Evolutionary conservation across 352 stramenopile species (phyloP).

Genomic region (Pythium oligandrum): DNA sequence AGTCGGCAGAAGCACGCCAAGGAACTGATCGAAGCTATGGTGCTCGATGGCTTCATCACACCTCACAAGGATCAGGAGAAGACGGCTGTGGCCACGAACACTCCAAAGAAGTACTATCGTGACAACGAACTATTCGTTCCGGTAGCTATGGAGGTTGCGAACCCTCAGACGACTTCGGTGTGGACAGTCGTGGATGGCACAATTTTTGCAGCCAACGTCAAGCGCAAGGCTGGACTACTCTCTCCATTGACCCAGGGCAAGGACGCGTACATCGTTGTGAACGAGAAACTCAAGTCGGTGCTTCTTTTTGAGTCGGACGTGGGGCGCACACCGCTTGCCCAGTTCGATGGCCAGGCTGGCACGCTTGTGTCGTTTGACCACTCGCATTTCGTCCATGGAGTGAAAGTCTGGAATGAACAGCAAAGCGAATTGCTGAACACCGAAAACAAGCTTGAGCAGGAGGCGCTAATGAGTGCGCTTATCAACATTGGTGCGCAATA

Average conservation of each 20-base stretch:
- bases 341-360: conserved; percentile 18
- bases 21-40: conserved; percentile 19
- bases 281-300: conserved; percentile 37
- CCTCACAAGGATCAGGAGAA: conserved; percentile 34
- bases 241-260: conserved; percentile 51
- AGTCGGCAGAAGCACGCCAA: conserved; percentile 13
- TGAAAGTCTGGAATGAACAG: conserved; percentile 38
- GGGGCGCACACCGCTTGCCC: conserved; percentile 20
- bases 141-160: conserved; percentile 26
- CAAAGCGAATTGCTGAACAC: conserved; percentile 27
- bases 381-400: conserved; percentile 29
- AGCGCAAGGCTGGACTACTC: conserved; percentile 58
- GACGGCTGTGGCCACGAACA: conserved; percentile 23
- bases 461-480: conserved; percentile 43
- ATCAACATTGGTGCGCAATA: conserved; percentile 42
- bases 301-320: conserved; percentile 31
- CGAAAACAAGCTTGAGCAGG: conserved; percentile 33
- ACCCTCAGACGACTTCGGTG: conserved; percentile 27
- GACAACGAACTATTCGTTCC: conserved; percentile 48
- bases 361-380: conserved; percentile 10
- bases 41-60: conserved; percentile 21
- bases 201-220: conserved; percentile 24
- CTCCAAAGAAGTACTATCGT: conserved; percentile 29
- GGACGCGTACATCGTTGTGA: conserved; percentile 44
- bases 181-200: conserved; percentile 16